Base-by-base conservation (phyloP, 148 eudicot genomes). In the Amaranthus hypochondriacus region DNA sequence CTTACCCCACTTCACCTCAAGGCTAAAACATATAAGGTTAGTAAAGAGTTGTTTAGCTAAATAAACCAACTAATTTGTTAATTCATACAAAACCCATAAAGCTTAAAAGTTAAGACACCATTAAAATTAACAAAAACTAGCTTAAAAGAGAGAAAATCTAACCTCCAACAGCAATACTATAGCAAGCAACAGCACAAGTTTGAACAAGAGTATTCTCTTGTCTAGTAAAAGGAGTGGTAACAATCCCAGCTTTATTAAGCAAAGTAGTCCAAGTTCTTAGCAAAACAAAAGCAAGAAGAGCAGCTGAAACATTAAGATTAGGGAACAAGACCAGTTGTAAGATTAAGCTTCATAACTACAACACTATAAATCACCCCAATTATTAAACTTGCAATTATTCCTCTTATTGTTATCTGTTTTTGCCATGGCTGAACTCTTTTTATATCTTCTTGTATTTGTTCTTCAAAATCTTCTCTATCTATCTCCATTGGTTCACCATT, bases 171-270 rank as follows among this genome's bases (percentile, higher is more conserved):
- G 95, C 77, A 72, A 92, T 85, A 83, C 92, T 87, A 48, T 92
- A 92, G 73, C 95, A 89, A 47, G 97, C 95, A 77, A 89, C 95
- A 18, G 97, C 95, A 83, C 89, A 89, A 6, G 97, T 92, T 76
- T 92, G 97, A 69, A 90, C 85, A 42, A 88, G 57, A 2, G 97
- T 92, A 62, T 92, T 92, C 81, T 92, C 97, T 73, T 92, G 95
- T 69, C 82, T 80, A 12, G 91, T 92, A 72, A 92, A 92, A 0
- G 95, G 95, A 39, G 84, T 61, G 3, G 86, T 70, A 2, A 73
- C 66, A 80, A 88, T 58, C 57, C 90, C 87, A 42, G 81, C 79
- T 81, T 82, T 92, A 0, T 87, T 69, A n/a, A 88, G 79, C 48
- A 92, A 61, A 21, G 82, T 78, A 3, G 91, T 89, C 97, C 97